Evolutionary conservation across 169 alveolate species (phyloP).

Genomic region (Cyclospora cayetanensis): DNA sequence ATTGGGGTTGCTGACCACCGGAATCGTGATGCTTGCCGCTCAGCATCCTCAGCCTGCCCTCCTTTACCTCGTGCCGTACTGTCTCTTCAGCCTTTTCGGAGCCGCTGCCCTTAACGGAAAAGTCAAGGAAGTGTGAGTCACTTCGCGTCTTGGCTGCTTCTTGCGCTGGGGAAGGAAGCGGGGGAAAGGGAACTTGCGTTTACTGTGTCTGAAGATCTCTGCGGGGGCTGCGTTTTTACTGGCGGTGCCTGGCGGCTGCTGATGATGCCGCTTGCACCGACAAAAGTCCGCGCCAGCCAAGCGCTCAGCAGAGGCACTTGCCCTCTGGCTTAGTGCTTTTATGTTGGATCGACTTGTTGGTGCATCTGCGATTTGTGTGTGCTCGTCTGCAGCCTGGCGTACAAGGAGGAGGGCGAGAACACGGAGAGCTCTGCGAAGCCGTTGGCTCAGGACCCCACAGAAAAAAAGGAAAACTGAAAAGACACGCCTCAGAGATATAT

Average conservation of each 20-base stretch:
- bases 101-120: conserved; percentile 78
- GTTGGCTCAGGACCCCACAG: background rate
- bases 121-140: conserved; percentile 69
- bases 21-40: conserved; percentile 83
- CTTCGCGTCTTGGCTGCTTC: background rate
- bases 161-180: too few relatives aligned
- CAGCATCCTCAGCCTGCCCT: conserved; percentile 94
- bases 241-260: too few relatives aligned
- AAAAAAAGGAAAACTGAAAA: conserved; percentile 13
- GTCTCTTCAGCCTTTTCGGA: conserved; percentile 79
- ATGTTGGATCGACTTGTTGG: too few relatives aligned
- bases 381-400: conserved; percentile 32
- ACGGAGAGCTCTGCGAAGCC: background rate
- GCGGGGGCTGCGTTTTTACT: too few relatives aligned
- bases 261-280: too few relatives aligned
- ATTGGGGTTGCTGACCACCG: conserved; percentile 90
- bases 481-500: too few relatives aligned
- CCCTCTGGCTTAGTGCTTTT: too few relatives aligned
- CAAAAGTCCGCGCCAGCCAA: too few relatives aligned
- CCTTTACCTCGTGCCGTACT: conserved; percentile 93
- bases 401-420: conserved; percentile 31
- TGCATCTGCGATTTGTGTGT: too few relatives aligned
- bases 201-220: too few relatives aligned
- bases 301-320: too few relatives aligned
- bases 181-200: too few relatives aligned